phyloP scores from a whole-genome alignment of 2,329 filamentous ascomycete species.

The Dothidotthia symphoricarpi region DNA sequence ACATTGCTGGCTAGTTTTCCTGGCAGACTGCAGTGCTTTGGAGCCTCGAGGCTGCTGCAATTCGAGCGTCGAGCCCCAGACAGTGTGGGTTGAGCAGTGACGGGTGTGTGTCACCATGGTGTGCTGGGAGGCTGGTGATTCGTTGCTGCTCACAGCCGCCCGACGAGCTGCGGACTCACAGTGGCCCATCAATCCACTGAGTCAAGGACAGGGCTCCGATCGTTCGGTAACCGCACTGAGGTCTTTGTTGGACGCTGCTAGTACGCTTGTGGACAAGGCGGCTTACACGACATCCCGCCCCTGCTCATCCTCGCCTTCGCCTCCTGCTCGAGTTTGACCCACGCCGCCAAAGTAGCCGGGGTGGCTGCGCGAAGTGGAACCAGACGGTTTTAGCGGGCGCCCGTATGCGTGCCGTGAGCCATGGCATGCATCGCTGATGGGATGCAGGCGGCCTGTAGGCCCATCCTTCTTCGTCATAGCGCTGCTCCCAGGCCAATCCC shows the following conservation, averaged over 20 bases:
- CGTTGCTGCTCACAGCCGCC: constrained; percentile 21
- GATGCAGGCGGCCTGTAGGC: constrained; percentile 32
- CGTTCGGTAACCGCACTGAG: constrained; percentile 21
- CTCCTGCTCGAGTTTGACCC: constrained; percentile 22
- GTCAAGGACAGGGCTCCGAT: constrained; percentile 23
- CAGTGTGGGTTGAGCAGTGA: constrained; percentile 15
- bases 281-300: constrained; percentile 18
- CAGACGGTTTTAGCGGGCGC: constrained; percentile 23
- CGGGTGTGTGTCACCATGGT: constrained; percentile 26
- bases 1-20: constrained; percentile 5
- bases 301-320: constrained; percentile 23
- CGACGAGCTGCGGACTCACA: constrained; percentile 21
- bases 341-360: constrained; percentile 9
- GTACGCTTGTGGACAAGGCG: constrained; percentile 12
- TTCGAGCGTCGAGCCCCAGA: constrained; percentile 29
- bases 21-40: constrained; percentile 12
- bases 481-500: constrained; percentile 34
- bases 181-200: constrained; percentile 24
- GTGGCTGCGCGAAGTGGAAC: constrained; percentile 24
- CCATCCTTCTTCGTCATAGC: constrained; percentile 41
- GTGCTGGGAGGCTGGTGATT: constrained; percentile 20
- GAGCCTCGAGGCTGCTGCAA: constrained; percentile 31
- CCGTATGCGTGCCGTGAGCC: constrained; percentile 24
- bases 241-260: constrained; percentile 23
- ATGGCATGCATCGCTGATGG: constrained; percentile 30